Evolutionary conservation across 1,139 yeast species (phyloP).

Genomic region (Trichomonascaceae sp.): DNA sequence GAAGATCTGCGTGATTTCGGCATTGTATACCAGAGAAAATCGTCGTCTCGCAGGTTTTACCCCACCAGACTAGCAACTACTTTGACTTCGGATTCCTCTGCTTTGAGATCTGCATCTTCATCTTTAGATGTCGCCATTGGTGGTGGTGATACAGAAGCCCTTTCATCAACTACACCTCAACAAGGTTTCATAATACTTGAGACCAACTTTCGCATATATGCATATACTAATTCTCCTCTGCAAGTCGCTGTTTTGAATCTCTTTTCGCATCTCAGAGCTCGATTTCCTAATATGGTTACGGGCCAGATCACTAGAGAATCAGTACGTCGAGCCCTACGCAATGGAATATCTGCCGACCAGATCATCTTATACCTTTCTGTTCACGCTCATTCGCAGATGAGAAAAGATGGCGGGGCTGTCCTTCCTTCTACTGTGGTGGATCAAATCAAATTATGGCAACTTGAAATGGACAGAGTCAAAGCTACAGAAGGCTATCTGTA

Average conservation of each 20-base stretch:
- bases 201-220: constrained; percentile 87
- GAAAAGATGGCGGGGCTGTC: constrained; percentile 37
- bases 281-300: constrained; percentile 88
- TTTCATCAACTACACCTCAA: constrained; percentile 11
- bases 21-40: constrained; percentile 68
- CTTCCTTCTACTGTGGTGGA: constrained; percentile 95
- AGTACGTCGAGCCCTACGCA: constrained; percentile 70
- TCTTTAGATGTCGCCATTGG: constrained; percentile 29
- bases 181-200: constrained; percentile 71
- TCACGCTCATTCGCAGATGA: constrained; percentile 94
- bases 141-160: constrained; percentile 16
- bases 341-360: constrained; percentile 94
- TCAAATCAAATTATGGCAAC: constrained; percentile 92
- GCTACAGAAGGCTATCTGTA: constrained; percentile 84
- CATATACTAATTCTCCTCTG: constrained; percentile 90
- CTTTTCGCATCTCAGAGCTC: constrained; percentile 74
- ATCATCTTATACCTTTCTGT: constrained; percentile 81
- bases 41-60: constrained; percentile 61
- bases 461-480: constrained; percentile 87
- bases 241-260: constrained; percentile 89
- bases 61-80: constrained; percentile 92
- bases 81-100: constrained; percentile 66
- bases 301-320: constrained; percentile 94
- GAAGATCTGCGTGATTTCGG: constrained; percentile 91
- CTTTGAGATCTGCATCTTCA: constrained; percentile 26